phyloP scores from a whole-genome alignment of 2,329 filamentous ascomycete species.

The Calonectria crousiana region DNA sequence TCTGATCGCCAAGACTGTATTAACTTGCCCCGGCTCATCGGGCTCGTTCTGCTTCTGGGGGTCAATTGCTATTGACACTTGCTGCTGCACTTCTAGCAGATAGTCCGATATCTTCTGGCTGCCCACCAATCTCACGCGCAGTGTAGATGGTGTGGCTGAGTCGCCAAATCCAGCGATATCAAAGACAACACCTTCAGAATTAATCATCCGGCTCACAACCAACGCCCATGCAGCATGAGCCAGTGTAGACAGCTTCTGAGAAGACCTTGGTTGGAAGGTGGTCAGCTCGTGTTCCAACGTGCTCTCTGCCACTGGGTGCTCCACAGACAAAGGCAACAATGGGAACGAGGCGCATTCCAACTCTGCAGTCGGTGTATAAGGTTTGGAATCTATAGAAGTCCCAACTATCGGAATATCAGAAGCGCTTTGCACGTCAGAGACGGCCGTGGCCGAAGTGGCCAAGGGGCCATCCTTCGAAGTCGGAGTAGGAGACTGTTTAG shows the following conservation, averaged over 20 bases:
- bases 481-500: no score
- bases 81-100: neutral
- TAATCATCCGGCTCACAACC: neutral
- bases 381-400: neutral
- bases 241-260: neutral
- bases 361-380: neutral
- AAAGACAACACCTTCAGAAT: neutral
- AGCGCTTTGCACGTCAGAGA: neutral
- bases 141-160: neutral
- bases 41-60: fast-evolving
- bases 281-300: neutral
- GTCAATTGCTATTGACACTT: neutral
- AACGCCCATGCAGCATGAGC: neutral
- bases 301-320: neutral
- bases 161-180: neutral
- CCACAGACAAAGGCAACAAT: neutral
- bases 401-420: neutral
- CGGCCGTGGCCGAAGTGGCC: no score
- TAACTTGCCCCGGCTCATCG: neutral
- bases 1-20: neutral
- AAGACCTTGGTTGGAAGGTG: neutral
- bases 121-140: neutral
- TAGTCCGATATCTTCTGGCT: neutral
- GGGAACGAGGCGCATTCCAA: neutral
- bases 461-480: neutral